These are phyloP conservation scores for Globisporangium cylindrosporum DNA, from an alignment of 352 stramenopile species.

Conservation along the genomic window DNA sequence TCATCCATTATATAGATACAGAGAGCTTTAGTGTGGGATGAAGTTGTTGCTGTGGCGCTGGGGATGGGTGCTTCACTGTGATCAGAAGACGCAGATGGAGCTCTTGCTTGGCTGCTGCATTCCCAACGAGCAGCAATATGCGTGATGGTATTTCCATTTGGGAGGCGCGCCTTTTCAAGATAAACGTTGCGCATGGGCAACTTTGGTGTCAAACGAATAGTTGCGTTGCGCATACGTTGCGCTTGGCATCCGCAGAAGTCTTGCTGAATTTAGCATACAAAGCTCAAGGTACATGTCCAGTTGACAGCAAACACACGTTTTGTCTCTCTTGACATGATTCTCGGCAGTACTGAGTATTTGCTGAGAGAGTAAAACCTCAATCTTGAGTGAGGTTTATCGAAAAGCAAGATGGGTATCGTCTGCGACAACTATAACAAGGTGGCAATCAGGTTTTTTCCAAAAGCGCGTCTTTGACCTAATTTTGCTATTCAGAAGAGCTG, in stretches of 20 bases:
- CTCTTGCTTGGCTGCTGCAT: background rate
- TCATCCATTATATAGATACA: conserved; percentile 14
- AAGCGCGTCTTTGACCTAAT: background rate
- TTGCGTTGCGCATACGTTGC: too few relatives aligned
- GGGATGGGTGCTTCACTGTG: background rate
- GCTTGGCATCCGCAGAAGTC: too few relatives aligned
- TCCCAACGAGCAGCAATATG: background rate
- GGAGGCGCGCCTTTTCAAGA: conserved; percentile 3
- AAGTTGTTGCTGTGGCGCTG: background rate
- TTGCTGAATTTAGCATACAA: too few relatives aligned
- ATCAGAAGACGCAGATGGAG: background rate
- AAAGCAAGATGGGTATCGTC: background rate
- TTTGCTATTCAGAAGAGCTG: background rate
- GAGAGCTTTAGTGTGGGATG: background rate
- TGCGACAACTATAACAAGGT: background rate
- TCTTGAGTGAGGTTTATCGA: background rate
- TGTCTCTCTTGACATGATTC: background rate
- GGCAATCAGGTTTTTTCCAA: too few relatives aligned
- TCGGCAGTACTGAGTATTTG: background rate
- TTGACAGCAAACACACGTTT: background rate
- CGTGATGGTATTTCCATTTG: background rate
- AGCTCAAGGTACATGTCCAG: too few relatives aligned
- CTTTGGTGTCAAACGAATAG: too few relatives aligned
- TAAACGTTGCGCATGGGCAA: background rate
- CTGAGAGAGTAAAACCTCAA: background rate